These are phyloP conservation scores for Citrus sp. DNA, from an alignment of 345 rosid species.

Conservation along the genomic window DNA sequence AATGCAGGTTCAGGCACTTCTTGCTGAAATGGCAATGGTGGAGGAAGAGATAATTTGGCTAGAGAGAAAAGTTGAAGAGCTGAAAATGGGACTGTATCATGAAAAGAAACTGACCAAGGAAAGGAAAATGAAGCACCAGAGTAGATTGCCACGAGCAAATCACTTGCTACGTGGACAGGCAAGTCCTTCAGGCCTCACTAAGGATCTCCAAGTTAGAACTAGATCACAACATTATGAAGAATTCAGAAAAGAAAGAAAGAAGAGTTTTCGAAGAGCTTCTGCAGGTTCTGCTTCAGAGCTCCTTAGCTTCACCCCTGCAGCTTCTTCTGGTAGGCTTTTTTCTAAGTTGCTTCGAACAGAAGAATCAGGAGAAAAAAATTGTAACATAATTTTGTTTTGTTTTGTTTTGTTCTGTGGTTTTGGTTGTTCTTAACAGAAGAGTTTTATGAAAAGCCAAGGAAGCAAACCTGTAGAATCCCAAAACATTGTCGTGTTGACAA, in stretches of 20 bases:
- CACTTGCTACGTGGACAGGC: constrained; percentile 21
- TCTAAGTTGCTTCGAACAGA: background rate
- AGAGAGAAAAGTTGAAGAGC: constrained; percentile 64
- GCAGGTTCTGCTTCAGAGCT: constrained; percentile 57
- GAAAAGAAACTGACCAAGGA: constrained; percentile 56
- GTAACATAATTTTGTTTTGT: background rate
- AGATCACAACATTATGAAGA: constrained; percentile 51
- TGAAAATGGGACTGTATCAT: constrained; percentile 52
- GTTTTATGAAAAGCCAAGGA: constrained; percentile 37
- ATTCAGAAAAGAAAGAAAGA: constrained; percentile 31
- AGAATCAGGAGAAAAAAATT: background rate
- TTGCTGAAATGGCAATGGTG: constrained; percentile 60
- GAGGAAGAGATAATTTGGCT: constrained; percentile 74
- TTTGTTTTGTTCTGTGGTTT: background rate
- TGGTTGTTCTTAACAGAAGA: constrained; percentile 33
- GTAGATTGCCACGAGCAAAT: constrained; percentile 26
- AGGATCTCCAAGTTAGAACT: constrained; percentile 37
- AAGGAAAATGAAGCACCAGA: constrained; percentile 33
- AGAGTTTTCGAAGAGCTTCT: constrained; percentile 55
- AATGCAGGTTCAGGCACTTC: constrained; percentile 54
- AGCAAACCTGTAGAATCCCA: constrained; percentile 36
- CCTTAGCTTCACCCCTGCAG: constrained; percentile 40
- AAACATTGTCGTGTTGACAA: constrained; percentile 28
- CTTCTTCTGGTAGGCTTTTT: constrained; percentile 39
- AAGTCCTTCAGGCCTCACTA: constrained; percentile 15